Evolutionary conservation across 1,284 basidiomycete species (phyloP), one percentile per base, ranked within the genome.

Genomic region (Apiotrichum siamense): DNA sequence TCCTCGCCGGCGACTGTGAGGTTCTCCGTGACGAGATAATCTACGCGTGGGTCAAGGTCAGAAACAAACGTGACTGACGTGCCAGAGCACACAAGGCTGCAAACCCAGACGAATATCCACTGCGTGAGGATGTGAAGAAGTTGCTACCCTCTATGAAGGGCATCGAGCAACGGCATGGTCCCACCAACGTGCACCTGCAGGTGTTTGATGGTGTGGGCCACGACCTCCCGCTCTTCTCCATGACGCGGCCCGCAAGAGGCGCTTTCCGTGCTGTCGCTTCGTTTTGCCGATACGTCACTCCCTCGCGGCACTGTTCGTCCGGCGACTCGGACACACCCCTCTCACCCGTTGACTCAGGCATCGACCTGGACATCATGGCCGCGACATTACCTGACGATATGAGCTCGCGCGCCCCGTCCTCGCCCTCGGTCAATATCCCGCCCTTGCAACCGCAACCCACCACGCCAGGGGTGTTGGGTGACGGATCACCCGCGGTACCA

Each of bases 21-120:
- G 91, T 97, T 0, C 74, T 97, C 37, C 78, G 90, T 43, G 94
- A 98, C 65, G 93, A 97, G 72, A 85, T 91, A 42, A 82, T 97
- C 33, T 97, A 89, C 65, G 75, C 80, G 87, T 90, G 59, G 64
- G 87, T 79, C 31, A 13, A 2, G 3, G 18, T 37, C 11, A 20
- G 15, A 26, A 15, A 21, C 17, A 9, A 17, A 17, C 13, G 9
- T 7, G 24, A 49, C 58, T 58, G 35, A 65, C 39, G 21, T 12
- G 31, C 35, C 18, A 94, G 90, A 15, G 92, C 94, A 0, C 93
- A 97, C 67, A 91, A 87, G 63, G 94, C 94, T 13, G 89, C 89
- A 2, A 75, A 88, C 66, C 94, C 94, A 0, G 80, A 82, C 0
- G 77, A 77, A 57, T 92, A 83, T 64, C 85, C 86, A 0, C 63